Conservation (phyloP, 2,329 filamentous ascomycete genomes). For the Fusarium multiceps region DNA sequence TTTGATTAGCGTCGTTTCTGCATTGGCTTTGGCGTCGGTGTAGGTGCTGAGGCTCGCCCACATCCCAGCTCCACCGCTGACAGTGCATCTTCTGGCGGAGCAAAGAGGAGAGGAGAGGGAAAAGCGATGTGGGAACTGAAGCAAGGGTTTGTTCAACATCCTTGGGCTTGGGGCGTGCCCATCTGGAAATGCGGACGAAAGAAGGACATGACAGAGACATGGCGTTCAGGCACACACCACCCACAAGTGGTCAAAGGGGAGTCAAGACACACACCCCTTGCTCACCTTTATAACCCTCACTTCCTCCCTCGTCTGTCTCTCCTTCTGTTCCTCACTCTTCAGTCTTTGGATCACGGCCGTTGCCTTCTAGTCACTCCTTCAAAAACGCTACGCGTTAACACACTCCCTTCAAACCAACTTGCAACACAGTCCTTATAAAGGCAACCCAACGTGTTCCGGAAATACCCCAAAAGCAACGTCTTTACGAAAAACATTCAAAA, state of each 20-base stretch:
- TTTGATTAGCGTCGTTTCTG: conserved; percentile 27
- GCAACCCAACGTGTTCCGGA: conserved; percentile 42
- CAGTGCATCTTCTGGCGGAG: conserved; percentile 16
- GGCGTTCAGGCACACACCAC: conserved; percentile 27
- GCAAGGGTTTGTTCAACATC: conserved; percentile 26
- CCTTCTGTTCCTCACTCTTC: conserved; percentile 24
- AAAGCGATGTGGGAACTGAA: conserved; percentile 22
- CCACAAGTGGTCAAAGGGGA: conserved; percentile 15
- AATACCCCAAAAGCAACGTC: conserved; percentile 36
- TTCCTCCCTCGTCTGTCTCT: conserved; percentile 38
- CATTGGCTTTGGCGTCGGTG: conserved; percentile 35
- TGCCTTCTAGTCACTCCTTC: conserved; percentile 45
- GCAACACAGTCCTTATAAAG: conserved; percentile 39
- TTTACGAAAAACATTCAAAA: conserved; percentile 43
- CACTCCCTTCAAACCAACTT: conserved; percentile 45
- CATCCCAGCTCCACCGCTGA: conserved; percentile 32
- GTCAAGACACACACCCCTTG: conserved; percentile 43
- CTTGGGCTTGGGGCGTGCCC: conserved; percentile 25
- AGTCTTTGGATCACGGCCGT: conserved; percentile 40
- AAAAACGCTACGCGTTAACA: conserved; percentile 41
- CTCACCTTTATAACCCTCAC: conserved; percentile 46
- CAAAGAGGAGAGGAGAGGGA: background rate
- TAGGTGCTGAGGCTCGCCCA: conserved; percentile 28
- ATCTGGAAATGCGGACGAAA: conserved; percentile 21
- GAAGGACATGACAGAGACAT: conserved; percentile 34